Evolutionary conservation across 371 early-diverging fungal genomes (phyloP).

Genomic region (Circinella minor): DNA sequence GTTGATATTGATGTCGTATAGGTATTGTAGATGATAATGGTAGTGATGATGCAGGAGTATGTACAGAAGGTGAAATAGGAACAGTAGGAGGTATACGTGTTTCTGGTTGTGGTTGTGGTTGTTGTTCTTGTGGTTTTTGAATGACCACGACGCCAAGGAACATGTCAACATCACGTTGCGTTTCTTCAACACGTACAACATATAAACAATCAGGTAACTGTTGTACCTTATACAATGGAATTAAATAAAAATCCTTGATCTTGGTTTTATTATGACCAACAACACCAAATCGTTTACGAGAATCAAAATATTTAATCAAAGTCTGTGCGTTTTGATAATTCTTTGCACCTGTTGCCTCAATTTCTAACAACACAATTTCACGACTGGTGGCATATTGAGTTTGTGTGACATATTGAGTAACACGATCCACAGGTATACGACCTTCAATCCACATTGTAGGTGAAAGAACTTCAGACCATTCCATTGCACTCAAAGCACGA

Average conservation of each 20-base stretch:
- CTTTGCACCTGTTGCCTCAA: slow-evolving; percentile 31
- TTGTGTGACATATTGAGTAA: slow-evolving; percentile 61
- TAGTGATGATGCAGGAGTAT: not conserved
- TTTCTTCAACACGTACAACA: slow-evolving; percentile 49
- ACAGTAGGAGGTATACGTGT: not conserved
- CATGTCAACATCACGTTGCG: slow-evolving; percentile 36
- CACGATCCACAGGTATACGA: slow-evolving; percentile 60
- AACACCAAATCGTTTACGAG: slow-evolving; percentile 69
- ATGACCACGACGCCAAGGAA: slow-evolving; percentile 62
- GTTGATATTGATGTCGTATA: not conserved
- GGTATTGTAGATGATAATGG: not conserved
- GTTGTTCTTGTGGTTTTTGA: slow-evolving; percentile 33
- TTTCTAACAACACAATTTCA: slow-evolving; percentile 66
- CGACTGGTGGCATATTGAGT: slow-evolving; percentile 57
- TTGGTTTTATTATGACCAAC: slow-evolving; percentile 67
- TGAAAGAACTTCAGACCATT: slow-evolving; percentile 67
- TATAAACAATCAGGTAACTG: slow-evolving; percentile 61
- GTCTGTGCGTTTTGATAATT: slow-evolving; percentile 37
- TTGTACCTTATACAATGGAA: slow-evolving; percentile 59
- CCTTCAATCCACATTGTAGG: slow-evolving; percentile 71
- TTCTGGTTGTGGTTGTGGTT: slow-evolving; percentile 7
- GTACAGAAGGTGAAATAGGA: not conserved
- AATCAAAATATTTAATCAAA: slow-evolving; percentile 65
- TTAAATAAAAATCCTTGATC: slow-evolving; percentile 79
- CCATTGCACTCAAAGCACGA: slow-evolving; percentile 38